A percentile compares a stretch with the other conserved stretches of the same genome.
Conservation (phyloP, 306 rosid species). For the Vigna hirtella region DNA sequence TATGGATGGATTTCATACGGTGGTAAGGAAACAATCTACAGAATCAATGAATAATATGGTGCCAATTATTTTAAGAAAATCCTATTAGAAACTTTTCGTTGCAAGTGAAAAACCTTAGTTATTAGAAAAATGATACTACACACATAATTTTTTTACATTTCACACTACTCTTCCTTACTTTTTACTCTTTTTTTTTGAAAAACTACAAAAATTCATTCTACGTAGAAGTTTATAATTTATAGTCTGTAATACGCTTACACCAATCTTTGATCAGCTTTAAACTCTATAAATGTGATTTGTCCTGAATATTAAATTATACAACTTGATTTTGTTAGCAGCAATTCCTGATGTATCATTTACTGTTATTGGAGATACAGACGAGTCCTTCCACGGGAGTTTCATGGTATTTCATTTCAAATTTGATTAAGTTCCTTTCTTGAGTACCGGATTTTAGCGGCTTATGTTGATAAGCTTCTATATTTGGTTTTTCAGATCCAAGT, state of each 20-base stretch:
- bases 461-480: constrained; percentile 45
- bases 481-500: constrained; percentile 65
- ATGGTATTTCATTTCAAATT: constrained; percentile 52
- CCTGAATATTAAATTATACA: constrained; percentile 6
- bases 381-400: constrained; percentile 63
- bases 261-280: constrained; percentile 9
- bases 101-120: constrained; percentile 17
- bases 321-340: constrained; percentile 53
- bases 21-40: not conserved
- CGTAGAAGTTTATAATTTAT: constrained; percentile 12
- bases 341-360: constrained; percentile 49
- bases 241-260: not conserved
- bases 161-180: too few relatives aligned
- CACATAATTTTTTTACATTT: too few relatives aligned
- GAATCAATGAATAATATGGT: constrained; percentile 18
- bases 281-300: constrained; percentile 28
- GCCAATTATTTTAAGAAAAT: constrained; percentile 20
- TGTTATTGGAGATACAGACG: constrained; percentile 55
- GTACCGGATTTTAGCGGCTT: not conserved
- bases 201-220: not conserved
- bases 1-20: constrained; percentile 15
- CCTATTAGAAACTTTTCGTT: constrained; percentile 14
- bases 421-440: constrained; percentile 10
- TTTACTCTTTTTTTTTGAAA: too few relatives aligned
- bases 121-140: too few relatives aligned